Conservation (phyloP, 179 eudicot genomes). For the Silene noctiflora region DNA sequence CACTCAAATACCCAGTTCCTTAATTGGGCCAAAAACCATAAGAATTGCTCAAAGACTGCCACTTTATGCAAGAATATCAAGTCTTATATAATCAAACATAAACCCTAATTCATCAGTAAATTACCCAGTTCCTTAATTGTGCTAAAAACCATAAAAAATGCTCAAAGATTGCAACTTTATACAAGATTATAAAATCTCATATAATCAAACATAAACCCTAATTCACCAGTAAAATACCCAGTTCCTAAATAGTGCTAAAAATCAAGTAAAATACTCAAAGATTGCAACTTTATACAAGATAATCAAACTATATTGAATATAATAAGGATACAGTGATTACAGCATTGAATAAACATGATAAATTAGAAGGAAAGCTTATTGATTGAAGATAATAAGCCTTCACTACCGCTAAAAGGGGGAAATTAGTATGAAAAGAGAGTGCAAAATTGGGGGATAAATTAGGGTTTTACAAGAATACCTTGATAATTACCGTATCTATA, state of each 20-base stretch:
- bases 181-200: neutral
- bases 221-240: neutral
- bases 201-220: neutral
- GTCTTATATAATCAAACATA: neutral
- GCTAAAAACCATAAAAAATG: neutral
- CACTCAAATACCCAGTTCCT: neutral
- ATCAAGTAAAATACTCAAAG: neutral
- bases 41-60: neutral
- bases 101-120: neutral
- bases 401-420: neutral
- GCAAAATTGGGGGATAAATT: neutral
- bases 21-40: neutral
- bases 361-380: neutral
- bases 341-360: slow-evolving; percentile 6
- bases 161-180: slow-evolving; percentile 6
- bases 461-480: slow-evolving; percentile 5
- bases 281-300: too few species aligned
- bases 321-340: too few species aligned
- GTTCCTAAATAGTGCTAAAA: neutral
- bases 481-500: neutral
- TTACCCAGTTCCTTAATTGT: slow-evolving; percentile 4
- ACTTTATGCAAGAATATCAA: neutral
- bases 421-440: neutral
- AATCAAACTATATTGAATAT: neutral
- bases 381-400: too few species aligned